A percentile compares a stretch with the other conserved stretches of the same genome.
Conservation (phyloP, 2,329 filamentous ascomycete species). For the Escovopsis sp. region DNA sequence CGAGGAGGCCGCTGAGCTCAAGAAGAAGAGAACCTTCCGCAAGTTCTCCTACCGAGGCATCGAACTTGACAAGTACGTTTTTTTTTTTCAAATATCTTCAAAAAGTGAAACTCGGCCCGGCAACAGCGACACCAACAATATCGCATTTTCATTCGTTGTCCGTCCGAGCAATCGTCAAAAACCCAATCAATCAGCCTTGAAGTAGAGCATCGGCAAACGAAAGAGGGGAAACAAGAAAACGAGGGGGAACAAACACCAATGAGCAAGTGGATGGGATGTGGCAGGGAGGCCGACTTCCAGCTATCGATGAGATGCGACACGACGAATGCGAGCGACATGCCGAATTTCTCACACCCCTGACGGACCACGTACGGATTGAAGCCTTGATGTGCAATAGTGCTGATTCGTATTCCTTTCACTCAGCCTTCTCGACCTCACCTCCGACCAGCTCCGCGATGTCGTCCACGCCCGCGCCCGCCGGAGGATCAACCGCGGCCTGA, state of each 20-base stretch:
- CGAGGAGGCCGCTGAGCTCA: constrained; percentile 97
- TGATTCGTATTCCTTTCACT: constrained; percentile 5
- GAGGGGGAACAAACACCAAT: too few species aligned
- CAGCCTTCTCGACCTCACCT: constrained; percentile 96
- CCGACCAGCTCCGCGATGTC: constrained; percentile 97
- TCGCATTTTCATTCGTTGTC: not conserved
- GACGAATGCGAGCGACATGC: not conserved
- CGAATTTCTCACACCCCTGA: too few species aligned
- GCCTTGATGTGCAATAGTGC: not conserved
- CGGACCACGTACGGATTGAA: too few species aligned
- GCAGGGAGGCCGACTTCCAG: too few species aligned
- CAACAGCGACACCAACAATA: too few species aligned
- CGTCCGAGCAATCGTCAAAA: not conserved
- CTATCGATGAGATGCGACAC: too few species aligned
- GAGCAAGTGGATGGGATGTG: too few species aligned
- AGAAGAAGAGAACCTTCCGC: constrained; percentile 98
- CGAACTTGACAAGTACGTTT: constrained; percentile 93
- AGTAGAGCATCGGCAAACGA: too few species aligned
- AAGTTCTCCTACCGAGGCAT: constrained; percentile 99
- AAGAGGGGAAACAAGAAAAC: too few species aligned
- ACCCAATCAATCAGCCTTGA: too few species aligned
- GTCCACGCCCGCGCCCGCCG: constrained; percentile 97
- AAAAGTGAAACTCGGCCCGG: too few species aligned
- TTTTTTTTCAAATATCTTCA: not conserved
- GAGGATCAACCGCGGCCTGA: constrained; percentile 98